Evolutionary conservation across 768 basidiomycete genomes (phyloP).

Genomic region (Mycena crocata): DNA sequence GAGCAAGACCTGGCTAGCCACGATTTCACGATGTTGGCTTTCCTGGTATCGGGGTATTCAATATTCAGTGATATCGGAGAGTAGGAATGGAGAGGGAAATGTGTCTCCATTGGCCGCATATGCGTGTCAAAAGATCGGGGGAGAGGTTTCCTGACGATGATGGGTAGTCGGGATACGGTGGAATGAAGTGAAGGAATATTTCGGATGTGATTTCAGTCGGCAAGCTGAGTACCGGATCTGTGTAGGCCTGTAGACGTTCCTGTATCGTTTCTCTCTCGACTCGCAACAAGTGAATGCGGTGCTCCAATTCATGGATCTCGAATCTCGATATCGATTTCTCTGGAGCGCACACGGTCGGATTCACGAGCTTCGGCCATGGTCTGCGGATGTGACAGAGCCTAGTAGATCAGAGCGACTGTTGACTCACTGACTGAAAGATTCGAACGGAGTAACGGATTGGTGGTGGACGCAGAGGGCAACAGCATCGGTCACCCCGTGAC

Average conservation of each 20-base stretch:
- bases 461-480: no score
- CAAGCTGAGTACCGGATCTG: conserved; percentile 4
- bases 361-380: no score
- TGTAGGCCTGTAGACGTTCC: conserved; percentile 2
- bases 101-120: conserved; percentile 7
- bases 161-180: neutral
- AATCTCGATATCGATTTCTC: no score
- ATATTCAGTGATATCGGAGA: neutral
- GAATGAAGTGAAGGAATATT: conserved; percentile 3
- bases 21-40: neutral
- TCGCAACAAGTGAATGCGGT: no score
- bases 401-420: no score
- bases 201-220: conserved; percentile 19
- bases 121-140: neutral
- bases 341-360: no score
- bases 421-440: no score
- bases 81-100: neutral
- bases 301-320: no score
- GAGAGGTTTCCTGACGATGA: neutral
- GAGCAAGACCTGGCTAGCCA: conserved; percentile 4
- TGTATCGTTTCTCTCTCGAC: no score
- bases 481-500: no score
- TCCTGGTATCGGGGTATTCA: neutral
- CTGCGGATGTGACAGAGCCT: no score
- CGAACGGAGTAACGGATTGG: no score